phyloP scores from a whole-genome alignment of 78 protist species.

The Creolimax fragrantissima region DNA sequence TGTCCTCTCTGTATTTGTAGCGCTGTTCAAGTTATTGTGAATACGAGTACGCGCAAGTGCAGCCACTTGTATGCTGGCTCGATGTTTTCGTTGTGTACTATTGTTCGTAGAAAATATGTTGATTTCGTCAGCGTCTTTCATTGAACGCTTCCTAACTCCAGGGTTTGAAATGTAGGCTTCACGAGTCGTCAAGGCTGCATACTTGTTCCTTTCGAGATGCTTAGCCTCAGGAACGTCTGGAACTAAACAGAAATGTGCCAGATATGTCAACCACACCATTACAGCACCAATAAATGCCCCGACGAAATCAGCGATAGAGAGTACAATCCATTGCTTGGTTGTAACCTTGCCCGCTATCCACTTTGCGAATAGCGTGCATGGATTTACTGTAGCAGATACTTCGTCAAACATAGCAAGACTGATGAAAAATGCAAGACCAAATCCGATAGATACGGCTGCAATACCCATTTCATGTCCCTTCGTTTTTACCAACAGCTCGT shows the following conservation, averaged over 20 bases:
- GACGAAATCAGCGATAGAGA: neutral
- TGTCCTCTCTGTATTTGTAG: too few relatives aligned
- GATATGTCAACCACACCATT: neutral
- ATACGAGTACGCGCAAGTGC: too few relatives aligned
- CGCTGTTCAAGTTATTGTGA: too few relatives aligned
- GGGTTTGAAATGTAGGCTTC: neutral
- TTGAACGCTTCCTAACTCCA: too few relatives aligned
- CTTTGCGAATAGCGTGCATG: conserved; percentile 4
- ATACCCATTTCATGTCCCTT: conserved; percentile 3
- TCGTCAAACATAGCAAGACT: neutral
- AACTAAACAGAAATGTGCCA: neutral
- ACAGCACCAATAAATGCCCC: neutral
- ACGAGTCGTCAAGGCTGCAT: neutral
- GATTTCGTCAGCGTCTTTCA: too few relatives aligned
- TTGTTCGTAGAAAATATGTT: too few relatives aligned
- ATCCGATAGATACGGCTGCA: neutral
- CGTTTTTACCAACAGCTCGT: neutral
- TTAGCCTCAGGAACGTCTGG: neutral
- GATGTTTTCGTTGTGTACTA: too few relatives aligned
- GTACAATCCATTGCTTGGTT: conserved; percentile 2
- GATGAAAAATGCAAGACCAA: neutral
- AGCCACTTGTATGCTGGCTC: too few relatives aligned
- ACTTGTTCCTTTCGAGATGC: neutral
- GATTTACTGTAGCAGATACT: neutral
- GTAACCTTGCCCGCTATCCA: neutral